Evolutionary conservation across 352 stramenopile genomes (phyloP).

Genomic region (Phytopythium aichiense): DNA sequence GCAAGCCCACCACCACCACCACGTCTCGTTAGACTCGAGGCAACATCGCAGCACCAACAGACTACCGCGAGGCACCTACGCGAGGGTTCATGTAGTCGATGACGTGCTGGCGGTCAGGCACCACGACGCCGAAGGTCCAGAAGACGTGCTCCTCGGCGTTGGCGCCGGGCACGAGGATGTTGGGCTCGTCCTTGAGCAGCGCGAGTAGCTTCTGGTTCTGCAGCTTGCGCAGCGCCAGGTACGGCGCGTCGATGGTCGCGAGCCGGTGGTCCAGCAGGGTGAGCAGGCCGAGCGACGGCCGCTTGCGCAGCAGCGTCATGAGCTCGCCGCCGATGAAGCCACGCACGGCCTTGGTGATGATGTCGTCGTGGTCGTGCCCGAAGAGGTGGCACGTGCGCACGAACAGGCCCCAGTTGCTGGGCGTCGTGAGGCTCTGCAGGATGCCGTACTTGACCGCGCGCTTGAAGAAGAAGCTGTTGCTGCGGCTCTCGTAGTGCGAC

Average conservation of each 20-base stretch:
- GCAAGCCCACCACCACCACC: not conserved
- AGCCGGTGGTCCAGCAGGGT: conserved; percentile 61
- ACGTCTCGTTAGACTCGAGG: not conserved
- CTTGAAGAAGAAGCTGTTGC: conserved; percentile 71
- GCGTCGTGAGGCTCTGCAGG: conserved; percentile 62
- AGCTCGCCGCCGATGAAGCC: conserved; percentile 76
- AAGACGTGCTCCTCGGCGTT: conserved; percentile 66
- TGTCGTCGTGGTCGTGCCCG: conserved; percentile 63
- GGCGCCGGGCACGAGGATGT: conserved; percentile 57
- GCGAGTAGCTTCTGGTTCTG: conserved; percentile 66
- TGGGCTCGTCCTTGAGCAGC: conserved; percentile 46
- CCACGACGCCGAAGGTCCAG: conserved; percentile 77
- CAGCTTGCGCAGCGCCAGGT: conserved; percentile 57
- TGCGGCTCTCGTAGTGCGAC: conserved; percentile 37
- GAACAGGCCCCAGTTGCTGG: conserved; percentile 67
- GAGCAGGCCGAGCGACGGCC: conserved; percentile 71
- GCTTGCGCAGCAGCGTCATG: conserved; percentile 67
- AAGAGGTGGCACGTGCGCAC: conserved; percentile 53
- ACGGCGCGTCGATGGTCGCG: conserved; percentile 54
- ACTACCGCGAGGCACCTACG: conserved; percentile 17
- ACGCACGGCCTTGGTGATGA: conserved; percentile 77
- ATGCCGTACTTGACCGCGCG: conserved; percentile 71
- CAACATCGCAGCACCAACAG: not conserved
- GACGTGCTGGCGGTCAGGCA: conserved; percentile 49
- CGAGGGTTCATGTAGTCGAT: conserved; percentile 71